Conservation (phyloP, 1,284 basidiomycete genomes). For the Ganoderma resinaceum region DNA sequence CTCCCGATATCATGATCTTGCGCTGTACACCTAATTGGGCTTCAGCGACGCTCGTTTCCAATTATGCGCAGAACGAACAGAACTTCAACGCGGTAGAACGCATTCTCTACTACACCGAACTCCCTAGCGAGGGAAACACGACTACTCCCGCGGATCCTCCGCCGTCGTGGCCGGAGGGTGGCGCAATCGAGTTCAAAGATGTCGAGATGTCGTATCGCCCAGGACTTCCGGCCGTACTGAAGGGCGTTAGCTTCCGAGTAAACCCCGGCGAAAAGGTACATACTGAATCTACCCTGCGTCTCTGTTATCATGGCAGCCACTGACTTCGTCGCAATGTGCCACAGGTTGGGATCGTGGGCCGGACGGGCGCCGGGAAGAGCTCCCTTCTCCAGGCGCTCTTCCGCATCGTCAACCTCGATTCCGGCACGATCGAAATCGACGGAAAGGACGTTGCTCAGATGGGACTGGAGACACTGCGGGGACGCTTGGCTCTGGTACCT, state of each 20-base stretch:
- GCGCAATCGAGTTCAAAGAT: slow-evolving; percentile 66
- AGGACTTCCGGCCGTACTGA: slow-evolving; percentile 77
- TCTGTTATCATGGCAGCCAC: not conserved
- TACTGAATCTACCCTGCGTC: not conserved
- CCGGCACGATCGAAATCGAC: slow-evolving; percentile 77
- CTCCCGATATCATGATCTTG: not conserved
- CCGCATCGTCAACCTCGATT: slow-evolving; percentile 70
- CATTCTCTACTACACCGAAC: slow-evolving; percentile 62
- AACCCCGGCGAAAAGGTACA: slow-evolving; percentile 75
- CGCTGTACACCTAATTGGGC: not conserved
- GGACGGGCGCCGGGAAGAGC: slow-evolving; percentile 81
- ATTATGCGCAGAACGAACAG: slow-evolving; percentile 68
- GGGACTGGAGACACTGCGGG: slow-evolving; percentile 63
- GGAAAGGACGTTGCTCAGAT: slow-evolving; percentile 66
- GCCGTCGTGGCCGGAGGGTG: slow-evolving; percentile 70
- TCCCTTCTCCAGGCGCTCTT: slow-evolving; percentile 80
- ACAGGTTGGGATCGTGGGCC: slow-evolving; percentile 78
- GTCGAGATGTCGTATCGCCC: slow-evolving; percentile 73
- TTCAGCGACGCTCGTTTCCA: slow-evolving; percentile 61
- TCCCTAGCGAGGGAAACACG: slow-evolving; percentile 55
- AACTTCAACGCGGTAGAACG: slow-evolving; percentile 81
- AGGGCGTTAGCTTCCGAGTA: slow-evolving; percentile 68
- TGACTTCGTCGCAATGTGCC: not conserved
- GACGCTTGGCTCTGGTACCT: slow-evolving; percentile 73
- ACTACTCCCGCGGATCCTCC: slow-evolving; percentile 58